Evolutionary conservation across 345 rosid species (phyloP).

Genomic region (Citrus glauca): DNA sequence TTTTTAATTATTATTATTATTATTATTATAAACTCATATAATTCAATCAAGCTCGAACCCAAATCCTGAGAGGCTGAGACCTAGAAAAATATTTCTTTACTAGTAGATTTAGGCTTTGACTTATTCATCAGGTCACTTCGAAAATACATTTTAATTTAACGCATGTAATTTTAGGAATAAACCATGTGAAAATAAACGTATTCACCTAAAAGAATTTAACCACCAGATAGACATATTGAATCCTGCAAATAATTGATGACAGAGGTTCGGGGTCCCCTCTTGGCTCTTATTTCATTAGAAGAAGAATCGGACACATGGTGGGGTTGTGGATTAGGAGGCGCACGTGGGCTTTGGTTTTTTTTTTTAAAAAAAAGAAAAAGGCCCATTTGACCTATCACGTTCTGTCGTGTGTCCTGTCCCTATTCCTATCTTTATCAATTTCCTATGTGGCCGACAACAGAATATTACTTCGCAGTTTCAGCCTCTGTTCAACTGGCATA

Average conservation of each 20-base stretch:
- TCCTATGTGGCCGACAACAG: conserved; percentile 36
- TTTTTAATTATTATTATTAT: too few species aligned
- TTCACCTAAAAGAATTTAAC: too few species aligned
- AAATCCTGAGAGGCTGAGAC: too few species aligned
- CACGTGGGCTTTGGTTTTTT: conserved; percentile 36
- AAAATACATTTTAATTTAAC: too few species aligned
- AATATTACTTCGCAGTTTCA: conserved; percentile 12
- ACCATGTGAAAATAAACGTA: too few species aligned
- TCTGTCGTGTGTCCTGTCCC: not conserved
- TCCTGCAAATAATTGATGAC: not conserved
- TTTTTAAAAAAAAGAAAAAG: not conserved
- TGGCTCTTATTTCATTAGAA: not conserved
- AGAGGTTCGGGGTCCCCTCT: not conserved
- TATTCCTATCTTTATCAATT: not conserved
- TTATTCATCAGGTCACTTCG: too few species aligned
- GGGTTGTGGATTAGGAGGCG: conserved; percentile 26
- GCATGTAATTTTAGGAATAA: too few species aligned
- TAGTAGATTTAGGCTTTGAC: too few species aligned
- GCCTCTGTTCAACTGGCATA: conserved; percentile 7
- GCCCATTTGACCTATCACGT: conserved; percentile 26
- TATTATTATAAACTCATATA: too few species aligned
- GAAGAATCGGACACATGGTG: conserved; percentile 22
- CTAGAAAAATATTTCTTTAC: too few species aligned
- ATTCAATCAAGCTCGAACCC: too few species aligned
- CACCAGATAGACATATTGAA: too few species aligned